Conservation (phyloP, 331 rosid species). For the Arachis monticola region DNA sequence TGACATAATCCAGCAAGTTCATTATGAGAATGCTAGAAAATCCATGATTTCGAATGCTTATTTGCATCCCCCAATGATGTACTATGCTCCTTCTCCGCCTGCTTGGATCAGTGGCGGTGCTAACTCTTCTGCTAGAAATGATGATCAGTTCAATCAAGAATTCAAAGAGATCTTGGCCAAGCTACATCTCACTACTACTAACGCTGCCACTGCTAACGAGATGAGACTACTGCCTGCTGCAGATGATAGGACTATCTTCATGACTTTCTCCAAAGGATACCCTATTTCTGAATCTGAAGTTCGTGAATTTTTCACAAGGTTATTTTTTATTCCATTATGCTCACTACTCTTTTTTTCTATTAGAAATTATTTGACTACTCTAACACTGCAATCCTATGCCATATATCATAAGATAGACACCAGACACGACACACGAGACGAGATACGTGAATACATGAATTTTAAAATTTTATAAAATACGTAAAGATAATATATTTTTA, state of each 20-base stretch:
- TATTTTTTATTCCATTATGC: no score
- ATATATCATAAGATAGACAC: no score
- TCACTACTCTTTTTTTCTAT: no score
- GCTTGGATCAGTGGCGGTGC: neutral
- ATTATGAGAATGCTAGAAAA: neutral
- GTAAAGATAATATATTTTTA: no score
- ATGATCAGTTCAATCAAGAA: conserved; percentile 10
- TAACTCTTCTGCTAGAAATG: conserved; percentile 25
- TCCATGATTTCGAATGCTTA: neutral
- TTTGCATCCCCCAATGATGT: neutral
- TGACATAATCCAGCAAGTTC: conserved; percentile 47
- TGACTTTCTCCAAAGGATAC: conserved; percentile 80
- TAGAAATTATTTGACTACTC: no score
- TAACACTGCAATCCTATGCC: no score
- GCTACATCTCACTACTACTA: no score
- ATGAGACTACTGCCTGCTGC: conserved; percentile 26
- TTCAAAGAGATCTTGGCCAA: conserved; percentile 37
- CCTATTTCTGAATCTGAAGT: conserved; percentile 67
- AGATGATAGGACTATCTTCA: conserved; percentile 65
- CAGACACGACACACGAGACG: no score
- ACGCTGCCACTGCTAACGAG: neutral
- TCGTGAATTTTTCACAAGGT: conserved; percentile 55
- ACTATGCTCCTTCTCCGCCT: neutral
- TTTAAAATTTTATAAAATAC: no score
- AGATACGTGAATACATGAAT: no score